Conservation (phyloP, 1,284 basidiomycete genomes). For the Volvariella surrecta region DNA sequence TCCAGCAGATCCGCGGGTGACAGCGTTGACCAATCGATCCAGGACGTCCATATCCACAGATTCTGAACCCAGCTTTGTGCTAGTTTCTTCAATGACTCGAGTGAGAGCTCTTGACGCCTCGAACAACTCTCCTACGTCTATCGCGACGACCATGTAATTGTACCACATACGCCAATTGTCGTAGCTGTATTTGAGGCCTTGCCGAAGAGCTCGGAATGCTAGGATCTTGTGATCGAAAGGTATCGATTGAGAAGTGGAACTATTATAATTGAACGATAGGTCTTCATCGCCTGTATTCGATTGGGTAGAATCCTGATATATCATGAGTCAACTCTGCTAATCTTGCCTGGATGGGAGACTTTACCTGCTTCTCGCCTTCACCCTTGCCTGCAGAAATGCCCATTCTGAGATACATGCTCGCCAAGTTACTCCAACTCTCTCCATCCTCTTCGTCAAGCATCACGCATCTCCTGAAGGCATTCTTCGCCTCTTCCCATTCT, state of each 20-base stretch:
- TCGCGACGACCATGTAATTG: slow-evolving; percentile 93
- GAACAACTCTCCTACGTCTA: slow-evolving; percentile 88
- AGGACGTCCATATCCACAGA: slow-evolving; percentile 80
- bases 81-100: slow-evolving; percentile 78
- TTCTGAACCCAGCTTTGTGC: slow-evolving; percentile 49
- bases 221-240: slow-evolving; percentile 73
- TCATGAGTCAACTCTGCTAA: too few species aligned
- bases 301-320: too few species aligned
- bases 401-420: slow-evolving; percentile 87
- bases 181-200: slow-evolving; percentile 78
- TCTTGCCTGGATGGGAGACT: too few species aligned
- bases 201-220: slow-evolving; percentile 91
- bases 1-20: slow-evolving; percentile 50
- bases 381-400: not conserved
- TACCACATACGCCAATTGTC: slow-evolving; percentile 98
- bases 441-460: slow-evolving; percentile 92
- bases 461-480: slow-evolving; percentile 83
- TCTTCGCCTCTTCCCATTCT: slow-evolving; percentile 77
- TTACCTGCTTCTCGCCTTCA: not conserved
- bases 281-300: slow-evolving; percentile 3
- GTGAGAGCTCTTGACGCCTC: slow-evolving; percentile 83
- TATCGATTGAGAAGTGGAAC: slow-evolving; percentile 20
- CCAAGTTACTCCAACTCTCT: slow-evolving; percentile 98
- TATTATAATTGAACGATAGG: slow-evolving; percentile 9
- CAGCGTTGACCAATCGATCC: slow-evolving; percentile 80